phyloP scores from a whole-genome alignment of 148 eudicot genomes.

The Vaccinium darrowii region DNA sequence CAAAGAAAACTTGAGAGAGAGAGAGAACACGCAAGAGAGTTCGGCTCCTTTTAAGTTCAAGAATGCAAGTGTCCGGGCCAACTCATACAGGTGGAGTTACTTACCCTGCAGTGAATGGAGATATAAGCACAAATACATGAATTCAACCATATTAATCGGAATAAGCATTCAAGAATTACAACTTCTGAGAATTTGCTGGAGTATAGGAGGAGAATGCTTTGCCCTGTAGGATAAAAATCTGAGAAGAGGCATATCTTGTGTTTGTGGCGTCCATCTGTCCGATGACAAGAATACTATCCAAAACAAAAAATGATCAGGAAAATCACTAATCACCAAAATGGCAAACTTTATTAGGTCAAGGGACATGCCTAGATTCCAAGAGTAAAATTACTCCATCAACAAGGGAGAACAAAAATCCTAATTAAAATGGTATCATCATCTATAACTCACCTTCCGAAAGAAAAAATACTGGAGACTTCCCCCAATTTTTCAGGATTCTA shows the following conservation, averaged over 20 bases:
- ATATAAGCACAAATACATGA: no score
- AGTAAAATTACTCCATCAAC: neutral
- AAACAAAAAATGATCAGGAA: neutral
- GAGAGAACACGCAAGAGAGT: no score
- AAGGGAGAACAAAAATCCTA: neutral
- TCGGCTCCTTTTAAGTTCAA: no score
- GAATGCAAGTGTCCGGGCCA: no score
- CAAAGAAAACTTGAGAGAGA: no score
- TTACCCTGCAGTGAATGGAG: no score
- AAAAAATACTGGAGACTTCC: neutral
- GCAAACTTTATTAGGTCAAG: constrained; percentile 6
- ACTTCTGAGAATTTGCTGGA: no score
- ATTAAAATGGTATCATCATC: neutral
- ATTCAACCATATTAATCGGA: no score
- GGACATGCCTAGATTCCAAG: neutral
- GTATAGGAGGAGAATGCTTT: no score
- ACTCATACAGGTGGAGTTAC: no score
- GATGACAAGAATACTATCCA: neutral
- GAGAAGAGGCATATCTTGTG: neutral
- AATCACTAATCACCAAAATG: neutral
- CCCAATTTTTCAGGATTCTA: neutral
- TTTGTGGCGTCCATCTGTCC: neutral
- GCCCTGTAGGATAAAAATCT: no score
- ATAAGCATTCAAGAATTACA: no score
- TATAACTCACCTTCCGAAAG: neutral